phyloP scores from a whole-genome alignment of 1,284 basidiomycete species.

The Serendipita sp. region DNA sequence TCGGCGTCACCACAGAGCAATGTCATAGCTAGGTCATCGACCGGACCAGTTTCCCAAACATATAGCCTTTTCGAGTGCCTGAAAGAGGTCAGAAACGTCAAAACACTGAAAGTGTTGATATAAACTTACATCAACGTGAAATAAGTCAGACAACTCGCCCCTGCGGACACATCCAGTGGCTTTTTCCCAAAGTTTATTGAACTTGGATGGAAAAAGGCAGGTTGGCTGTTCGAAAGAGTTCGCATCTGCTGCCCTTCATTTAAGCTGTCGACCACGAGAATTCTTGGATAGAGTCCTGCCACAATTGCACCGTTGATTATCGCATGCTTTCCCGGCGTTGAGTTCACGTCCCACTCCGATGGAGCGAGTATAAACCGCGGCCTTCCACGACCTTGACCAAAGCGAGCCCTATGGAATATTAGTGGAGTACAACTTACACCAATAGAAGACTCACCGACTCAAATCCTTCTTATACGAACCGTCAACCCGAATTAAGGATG shows the following conservation, averaged over 20 bases:
- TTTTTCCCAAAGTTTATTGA: conserved; percentile 72
- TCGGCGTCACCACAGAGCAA: conserved; percentile 88
- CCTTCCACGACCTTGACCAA: conserved; percentile 40
- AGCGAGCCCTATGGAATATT: conserved; percentile 45
- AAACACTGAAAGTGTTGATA: background rate
- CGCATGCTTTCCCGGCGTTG: conserved; percentile 35
- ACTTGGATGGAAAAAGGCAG: conserved; percentile 79
- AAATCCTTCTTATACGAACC: conserved; percentile 55
- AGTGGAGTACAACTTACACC: conserved; percentile 6
- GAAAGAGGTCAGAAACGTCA: background rate
- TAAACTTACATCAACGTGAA: conserved; percentile 72
- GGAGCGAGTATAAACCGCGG: conserved; percentile 71
- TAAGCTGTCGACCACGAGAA: conserved; percentile 56
- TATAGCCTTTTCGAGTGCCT: conserved; percentile 90
- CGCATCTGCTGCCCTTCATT: conserved; percentile 39
- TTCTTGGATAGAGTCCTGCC: conserved; percentile 86
- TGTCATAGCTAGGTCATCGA: conserved; percentile 72
- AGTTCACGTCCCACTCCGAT: conserved; percentile 55
- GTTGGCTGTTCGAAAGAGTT: conserved; percentile 80
- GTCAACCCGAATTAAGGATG: conserved; percentile 68
- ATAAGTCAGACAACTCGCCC: conserved; percentile 63
- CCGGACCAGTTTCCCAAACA: conserved; percentile 91
- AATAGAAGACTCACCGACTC: conserved; percentile 35
- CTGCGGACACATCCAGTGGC: conserved; percentile 45
- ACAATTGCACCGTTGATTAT: conserved; percentile 74